Evolutionary conservation across 176 grass and related monocot species (phyloP).

Genomic region (Paspalum notatum): DNA sequence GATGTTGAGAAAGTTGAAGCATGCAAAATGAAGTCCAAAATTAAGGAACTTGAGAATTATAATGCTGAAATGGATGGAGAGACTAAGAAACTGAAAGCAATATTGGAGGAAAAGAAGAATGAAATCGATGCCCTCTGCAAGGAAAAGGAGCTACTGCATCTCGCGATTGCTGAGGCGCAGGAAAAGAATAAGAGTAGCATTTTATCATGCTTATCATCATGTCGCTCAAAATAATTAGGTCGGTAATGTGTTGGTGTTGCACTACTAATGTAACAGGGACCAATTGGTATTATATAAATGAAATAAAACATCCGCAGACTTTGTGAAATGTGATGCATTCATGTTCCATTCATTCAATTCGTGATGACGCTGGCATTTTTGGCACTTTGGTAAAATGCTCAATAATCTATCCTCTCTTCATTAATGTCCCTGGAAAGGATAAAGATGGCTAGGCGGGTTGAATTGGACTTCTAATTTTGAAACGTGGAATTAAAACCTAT

Average conservation of each 20-base stretch:
- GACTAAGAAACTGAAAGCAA: slow-evolving; percentile 4
- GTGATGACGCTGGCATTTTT: background rate
- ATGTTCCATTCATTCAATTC: background rate
- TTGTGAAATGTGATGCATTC: background rate
- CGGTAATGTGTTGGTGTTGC: background rate
- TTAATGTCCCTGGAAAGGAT: no score
- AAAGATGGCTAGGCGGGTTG: no score
- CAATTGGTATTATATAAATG: background rate
- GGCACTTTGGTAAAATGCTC: background rate
- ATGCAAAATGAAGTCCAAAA: slow-evolving; percentile 7
- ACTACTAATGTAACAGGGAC: background rate
- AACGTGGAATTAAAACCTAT: no score
- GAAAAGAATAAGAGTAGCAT: slow-evolving; percentile 31
- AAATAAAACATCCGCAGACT: background rate
- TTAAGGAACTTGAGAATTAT: slow-evolving; percentile 38
- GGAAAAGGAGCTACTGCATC: slow-evolving; percentile 31
- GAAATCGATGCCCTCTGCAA: slow-evolving; percentile 33
- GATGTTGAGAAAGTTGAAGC: slow-evolving; percentile 25
- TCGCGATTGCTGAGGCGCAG: slow-evolving; percentile 18
- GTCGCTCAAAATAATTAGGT: background rate
- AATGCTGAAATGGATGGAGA: slow-evolving; percentile 29
- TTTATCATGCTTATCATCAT: slow-evolving; percentile 4
- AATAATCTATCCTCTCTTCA: no score
- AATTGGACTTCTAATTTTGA: no score
- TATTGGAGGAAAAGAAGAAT: slow-evolving; percentile 16